phyloP scores from a whole-genome alignment of 371 early-diverging fungal species.

The Capniomyces stellatus region DNA sequence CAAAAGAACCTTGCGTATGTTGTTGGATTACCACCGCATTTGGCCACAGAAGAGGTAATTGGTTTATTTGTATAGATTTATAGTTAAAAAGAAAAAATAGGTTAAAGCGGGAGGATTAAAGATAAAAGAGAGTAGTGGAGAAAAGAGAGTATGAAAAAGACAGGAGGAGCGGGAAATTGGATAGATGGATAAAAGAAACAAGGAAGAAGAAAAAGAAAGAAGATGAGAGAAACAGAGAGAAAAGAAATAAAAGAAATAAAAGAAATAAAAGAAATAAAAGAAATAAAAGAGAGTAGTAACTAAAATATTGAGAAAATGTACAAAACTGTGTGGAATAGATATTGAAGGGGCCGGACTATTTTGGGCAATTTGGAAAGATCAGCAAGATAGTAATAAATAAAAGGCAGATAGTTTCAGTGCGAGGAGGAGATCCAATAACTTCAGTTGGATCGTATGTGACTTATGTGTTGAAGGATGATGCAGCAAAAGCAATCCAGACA shows the following conservation, averaged over 20 bases:
- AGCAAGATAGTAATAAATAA: slow-evolving; percentile 66
- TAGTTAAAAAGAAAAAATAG: too few species aligned
- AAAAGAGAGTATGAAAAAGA: neutral
- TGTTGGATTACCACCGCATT: slow-evolving; percentile 66
- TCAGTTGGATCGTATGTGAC: slow-evolving; percentile 74
- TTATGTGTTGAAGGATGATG: slow-evolving; percentile 71
- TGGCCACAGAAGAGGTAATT: slow-evolving; percentile 71
- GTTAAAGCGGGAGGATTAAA: neutral
- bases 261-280: neutral
- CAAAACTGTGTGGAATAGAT: slow-evolving; percentile 25
- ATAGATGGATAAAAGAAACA: too few species aligned
- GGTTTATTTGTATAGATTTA: neutral
- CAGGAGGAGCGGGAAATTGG: too few species aligned
- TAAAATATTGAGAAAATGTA: slow-evolving; percentile 1
- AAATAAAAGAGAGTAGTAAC: too few species aligned
- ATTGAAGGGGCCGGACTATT: slow-evolving; percentile 68
- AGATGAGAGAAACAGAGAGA: neutral
- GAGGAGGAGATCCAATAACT: slow-evolving; percentile 4
- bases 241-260: neutral
- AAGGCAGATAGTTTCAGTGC: slow-evolving; percentile 9
- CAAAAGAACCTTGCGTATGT: slow-evolving; percentile 93
- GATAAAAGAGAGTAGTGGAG: neutral
- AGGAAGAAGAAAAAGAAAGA: neutral
- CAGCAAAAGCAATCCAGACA: slow-evolving; percentile 70
- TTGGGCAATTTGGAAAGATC: slow-evolving; percentile 95